Evolutionary conservation across 2,329 filamentous ascomycete genomes (phyloP), one percentile per base, ranked within the genome.

Genomic region (Diaporthe australafricana): DNA sequence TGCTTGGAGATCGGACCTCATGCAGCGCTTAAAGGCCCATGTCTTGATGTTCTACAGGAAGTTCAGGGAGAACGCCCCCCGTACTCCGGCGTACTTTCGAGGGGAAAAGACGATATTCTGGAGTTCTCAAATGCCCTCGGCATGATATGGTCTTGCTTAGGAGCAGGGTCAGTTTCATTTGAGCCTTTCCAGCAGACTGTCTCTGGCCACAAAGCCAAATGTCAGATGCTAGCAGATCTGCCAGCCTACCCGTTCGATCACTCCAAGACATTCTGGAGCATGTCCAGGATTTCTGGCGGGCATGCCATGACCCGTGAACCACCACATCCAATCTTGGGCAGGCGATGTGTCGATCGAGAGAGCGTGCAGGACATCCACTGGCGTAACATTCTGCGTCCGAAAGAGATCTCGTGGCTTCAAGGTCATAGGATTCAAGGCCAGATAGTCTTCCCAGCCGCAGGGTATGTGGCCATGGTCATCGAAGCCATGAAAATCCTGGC

Each of bases 1-100:
- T 68, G 74, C 0, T 27, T 82, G 9, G 80, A 82, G 55, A 47
- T 82, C 8, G 80, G 80, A 0, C 79, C 80, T 5, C 79, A 81
- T 65, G 79, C 84, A 0, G 83, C 84, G 0, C 78, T 86, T 0
- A 81, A 81, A 62, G 81, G 80, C 0, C 84, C 84, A 0, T 71
- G 80, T 0, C 77, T 75, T 4, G 79, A 84, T 53, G 82, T 75
- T 75, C 75, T 16, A 1, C 47, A 75, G 0, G 65, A 71, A 1
- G 70, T 68, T 2, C 45, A 70, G 72, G 53, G 20, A 52, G 11
- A 16, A 14, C 3, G n/a, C 77, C 0, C 77, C 0, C 75, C 80
- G 0, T 80, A 80, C 22, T 60, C 72, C 1, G 78, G 77, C 3
- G 48, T 75, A 1, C 57, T 78, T 0, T n/a, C 35, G 0, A 73